Conservation (phyloP, 768 basidiomycete genomes). For the Tylopilus rubrobrunneus region DNA sequence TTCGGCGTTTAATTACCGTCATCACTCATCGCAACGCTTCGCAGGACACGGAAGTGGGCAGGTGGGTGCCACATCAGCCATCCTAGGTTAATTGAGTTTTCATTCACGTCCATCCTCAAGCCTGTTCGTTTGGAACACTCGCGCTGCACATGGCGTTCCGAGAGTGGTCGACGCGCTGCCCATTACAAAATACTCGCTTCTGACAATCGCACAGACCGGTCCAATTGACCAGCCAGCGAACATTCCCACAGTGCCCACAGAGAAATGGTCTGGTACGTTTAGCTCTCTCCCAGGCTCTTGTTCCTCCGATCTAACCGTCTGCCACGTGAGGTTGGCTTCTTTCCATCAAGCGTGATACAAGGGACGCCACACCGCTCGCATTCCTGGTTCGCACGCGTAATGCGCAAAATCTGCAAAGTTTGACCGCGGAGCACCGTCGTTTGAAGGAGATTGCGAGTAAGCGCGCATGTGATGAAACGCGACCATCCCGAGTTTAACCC, state of each 20-base stretch:
- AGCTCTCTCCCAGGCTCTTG: neutral
- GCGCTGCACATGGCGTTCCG: neutral
- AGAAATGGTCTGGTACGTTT: constrained; percentile 37
- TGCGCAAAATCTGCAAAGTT: constrained; percentile 40
- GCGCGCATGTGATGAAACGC: constrained; percentile 29
- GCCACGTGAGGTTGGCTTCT: constrained; percentile 45
- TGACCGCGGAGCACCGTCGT: constrained; percentile 56
- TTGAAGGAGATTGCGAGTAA: constrained; percentile 52
- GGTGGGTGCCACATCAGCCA: constrained; percentile 35
- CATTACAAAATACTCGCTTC: constrained; percentile 49
- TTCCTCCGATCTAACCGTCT: neutral
- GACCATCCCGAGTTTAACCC: neutral
- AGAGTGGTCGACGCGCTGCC: constrained; percentile 34
- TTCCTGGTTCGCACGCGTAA: constrained; percentile 44
- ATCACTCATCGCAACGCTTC: constrained; percentile 44
- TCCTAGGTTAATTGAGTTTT: neutral
- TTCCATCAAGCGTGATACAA: constrained; percentile 42
- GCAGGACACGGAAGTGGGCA: constrained; percentile 48
- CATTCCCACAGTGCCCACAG: constrained; percentile 29
- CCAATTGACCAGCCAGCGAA: constrained; percentile 33
- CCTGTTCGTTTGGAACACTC: constrained; percentile 14
- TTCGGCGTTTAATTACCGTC: constrained; percentile 37
- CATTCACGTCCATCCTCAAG: constrained; percentile 6
- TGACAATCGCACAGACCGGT: constrained; percentile 55
- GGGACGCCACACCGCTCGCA: constrained; percentile 38